A percentile compares a stretch with the other conserved stretches of the same genome.
These are phyloP conservation scores for Persicaria tinctoria DNA, from an alignment of 148 eudicot species.

Conservation along the genomic window DNA sequence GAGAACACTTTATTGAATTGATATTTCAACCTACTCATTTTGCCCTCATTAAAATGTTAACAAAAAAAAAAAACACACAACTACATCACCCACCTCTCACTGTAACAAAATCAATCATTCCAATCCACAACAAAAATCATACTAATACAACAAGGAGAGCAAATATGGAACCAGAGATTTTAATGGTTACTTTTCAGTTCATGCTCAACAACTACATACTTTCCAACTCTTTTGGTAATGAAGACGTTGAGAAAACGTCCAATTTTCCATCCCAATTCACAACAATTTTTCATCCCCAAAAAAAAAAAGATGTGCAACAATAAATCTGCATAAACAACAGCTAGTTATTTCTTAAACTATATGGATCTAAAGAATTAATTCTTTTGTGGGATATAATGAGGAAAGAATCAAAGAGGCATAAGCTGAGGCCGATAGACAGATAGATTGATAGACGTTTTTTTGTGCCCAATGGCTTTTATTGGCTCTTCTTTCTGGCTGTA, in stretches of 20 bases:
- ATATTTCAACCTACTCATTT: too few relatives aligned
- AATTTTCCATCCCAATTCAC: background rate
- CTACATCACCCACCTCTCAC: too few relatives aligned
- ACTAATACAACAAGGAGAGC: background rate
- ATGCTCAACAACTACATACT: background rate
- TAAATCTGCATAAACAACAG: background rate
- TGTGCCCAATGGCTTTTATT: background rate
- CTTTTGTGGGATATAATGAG: slow-evolving; percentile 3
- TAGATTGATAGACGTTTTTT: background rate
- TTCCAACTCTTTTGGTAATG: background rate
- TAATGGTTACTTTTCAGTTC: background rate
- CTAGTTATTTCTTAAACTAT: slow-evolving; percentile 4
- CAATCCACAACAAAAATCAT: too few relatives aligned
- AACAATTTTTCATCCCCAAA: background rate
- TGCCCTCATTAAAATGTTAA: too few relatives aligned
- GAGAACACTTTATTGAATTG: too few relatives aligned
- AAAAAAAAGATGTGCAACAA: background rate
- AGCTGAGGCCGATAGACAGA: background rate
- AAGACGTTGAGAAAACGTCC: slow-evolving; percentile 10
- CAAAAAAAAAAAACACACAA: too few relatives aligned
- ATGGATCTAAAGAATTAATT: background rate
- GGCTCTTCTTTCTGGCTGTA: slow-evolving; percentile 4
- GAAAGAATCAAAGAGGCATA: slow-evolving; percentile 1
- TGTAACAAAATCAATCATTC: too few relatives aligned
- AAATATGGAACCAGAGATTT: background rate